These are phyloP conservation scores for Saccharum hybrid DNA, from an alignment of 202 grass and related monocot species.

Conservation along the genomic window DNA sequence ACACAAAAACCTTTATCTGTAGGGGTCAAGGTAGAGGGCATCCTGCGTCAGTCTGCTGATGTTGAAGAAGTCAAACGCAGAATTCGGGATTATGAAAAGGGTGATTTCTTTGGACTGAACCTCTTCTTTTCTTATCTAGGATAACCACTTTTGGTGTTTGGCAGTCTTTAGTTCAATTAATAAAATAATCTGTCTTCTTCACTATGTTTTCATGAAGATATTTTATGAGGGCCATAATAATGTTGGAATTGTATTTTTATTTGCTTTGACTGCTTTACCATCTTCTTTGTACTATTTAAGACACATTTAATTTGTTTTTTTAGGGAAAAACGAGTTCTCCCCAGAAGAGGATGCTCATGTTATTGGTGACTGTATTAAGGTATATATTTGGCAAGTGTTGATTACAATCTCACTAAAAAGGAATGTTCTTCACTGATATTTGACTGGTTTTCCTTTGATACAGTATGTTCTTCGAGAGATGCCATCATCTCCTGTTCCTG, in stretches of 20 bases:
- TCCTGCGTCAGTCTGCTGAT: constrained; percentile 97
- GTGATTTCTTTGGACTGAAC: constrained; percentile 50
- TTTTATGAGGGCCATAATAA: constrained; percentile 24
- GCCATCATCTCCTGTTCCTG: constrained; percentile 86
- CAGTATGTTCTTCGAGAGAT: constrained; percentile 93
- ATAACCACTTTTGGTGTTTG: constrained; percentile 22
- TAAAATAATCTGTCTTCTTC: constrained; percentile 1
- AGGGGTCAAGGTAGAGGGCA: constrained; percentile 97
- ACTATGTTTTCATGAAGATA: constrained; percentile 18
- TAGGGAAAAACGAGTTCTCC: constrained; percentile 90
- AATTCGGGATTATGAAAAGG: constrained; percentile 92
- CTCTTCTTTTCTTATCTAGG: constrained; percentile 31
- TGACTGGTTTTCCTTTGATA: constrained; percentile 43
- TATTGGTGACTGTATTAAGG: constrained; percentile 99
- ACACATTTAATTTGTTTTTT: constrained; percentile 43
- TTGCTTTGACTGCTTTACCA: constrained; percentile 24
- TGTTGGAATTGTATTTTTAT: constrained; percentile 20
- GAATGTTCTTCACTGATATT: constrained; percentile 39
- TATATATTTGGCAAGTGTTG: constrained; percentile 49
- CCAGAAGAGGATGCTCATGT: constrained; percentile 97
- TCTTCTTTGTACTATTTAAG: constrained; percentile 13
- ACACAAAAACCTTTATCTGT: constrained; percentile 10
- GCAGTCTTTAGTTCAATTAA: constrained; percentile 10
- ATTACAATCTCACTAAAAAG: constrained; percentile 26
- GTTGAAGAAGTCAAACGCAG: constrained; percentile 98